Conservation (phyloP, 495 filamentous ascomycete species). For the Penicillium robsamsonii region DNA sequence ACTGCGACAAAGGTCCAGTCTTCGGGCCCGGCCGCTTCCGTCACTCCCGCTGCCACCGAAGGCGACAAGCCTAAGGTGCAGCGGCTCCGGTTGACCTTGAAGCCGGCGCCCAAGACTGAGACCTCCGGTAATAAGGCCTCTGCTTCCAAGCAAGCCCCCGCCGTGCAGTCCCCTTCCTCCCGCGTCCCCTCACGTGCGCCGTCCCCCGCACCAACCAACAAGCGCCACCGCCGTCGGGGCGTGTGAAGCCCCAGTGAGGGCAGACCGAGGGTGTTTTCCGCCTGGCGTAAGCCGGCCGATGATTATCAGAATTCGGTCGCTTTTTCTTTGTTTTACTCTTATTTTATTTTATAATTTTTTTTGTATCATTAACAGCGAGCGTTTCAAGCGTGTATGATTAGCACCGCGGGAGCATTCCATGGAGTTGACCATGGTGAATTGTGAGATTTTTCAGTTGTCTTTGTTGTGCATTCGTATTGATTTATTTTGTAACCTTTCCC, state of each 20-base stretch:
- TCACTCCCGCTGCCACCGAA: neutral
- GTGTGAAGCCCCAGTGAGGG: neutral
- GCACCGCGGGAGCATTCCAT: constrained; percentile 10
- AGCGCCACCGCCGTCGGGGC: constrained; percentile 4
- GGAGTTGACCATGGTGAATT: constrained; percentile 5
- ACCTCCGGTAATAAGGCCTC: neutral
- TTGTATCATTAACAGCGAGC: constrained; percentile 7
- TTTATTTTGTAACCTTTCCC: neutral
- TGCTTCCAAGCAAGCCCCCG: neutral
- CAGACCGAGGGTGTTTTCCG: neutral
- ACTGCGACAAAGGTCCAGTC: constrained; percentile 4
- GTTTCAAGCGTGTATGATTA: constrained; percentile 10
- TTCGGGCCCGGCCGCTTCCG: neutral
- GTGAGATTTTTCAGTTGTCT: neutral
- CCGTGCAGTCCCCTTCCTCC: constrained; percentile 2
- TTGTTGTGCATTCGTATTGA: neutral
- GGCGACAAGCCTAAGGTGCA: constrained; percentile 13
- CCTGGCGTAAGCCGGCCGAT: neutral
- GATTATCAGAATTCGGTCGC: too few relatives aligned
- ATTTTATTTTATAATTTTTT: too few relatives aligned
- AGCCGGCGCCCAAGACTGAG: constrained; percentile 13
- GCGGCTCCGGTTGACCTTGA: constrained; percentile 19
- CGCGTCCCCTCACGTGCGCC: constrained; percentile 5
- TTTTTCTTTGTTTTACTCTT: neutral
- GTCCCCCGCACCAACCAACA: neutral